Evolutionary conservation across 1,284 basidiomycete species (phyloP), one percentile per base, ranked within the genome.

Genomic region (Ustilago vetiveriae): DNA sequence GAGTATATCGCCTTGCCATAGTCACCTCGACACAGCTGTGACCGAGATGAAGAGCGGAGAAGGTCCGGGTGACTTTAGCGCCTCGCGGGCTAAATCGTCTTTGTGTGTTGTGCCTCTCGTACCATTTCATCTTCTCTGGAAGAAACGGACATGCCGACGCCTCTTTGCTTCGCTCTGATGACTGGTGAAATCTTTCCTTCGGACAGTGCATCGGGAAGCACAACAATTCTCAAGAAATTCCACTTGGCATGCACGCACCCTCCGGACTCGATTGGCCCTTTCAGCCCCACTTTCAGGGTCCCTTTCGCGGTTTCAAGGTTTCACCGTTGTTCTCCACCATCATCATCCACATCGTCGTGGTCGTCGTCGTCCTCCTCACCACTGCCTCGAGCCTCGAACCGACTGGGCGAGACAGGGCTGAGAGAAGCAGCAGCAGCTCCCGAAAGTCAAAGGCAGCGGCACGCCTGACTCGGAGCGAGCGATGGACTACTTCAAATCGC

Each of bases 401-500:
- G 36, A 37, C 13, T n/a, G 16, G 13, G 13, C 16, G 33, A 16
- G 33, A 13, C 2, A 14, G 29, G 10, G 29, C 29, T 30, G 27
- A 13, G 8, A 29, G 27, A 29, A 29, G 27, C 27, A 29, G 27
- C 27, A 29, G 27, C 13, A 29, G 27, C 27, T 29, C 27, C 27
- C n/a, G n/a, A n/a, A n/a, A n/a, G n/a, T n/a, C n/a, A n/a, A n/a
- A n/a, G n/a, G n/a, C n/a, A n/a, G n/a, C n/a, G n/a, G n/a, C n/a
- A n/a, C n/a, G 17, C 36, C 26, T 32, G 43, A 16, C 11, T 33
- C 21, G 29, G 19, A 21, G n/a, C 23, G 44, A 48, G 43, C 32
- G 4, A 94, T 94, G 92, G 91, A 94, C 74, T 92, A 92, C 80
- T 84, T 94, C 59, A 86, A 90, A 72, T 91, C 85, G 36, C 85